phyloP scores from a whole-genome alignment of 768 basidiomycete genomes.

The Naematelia encephala region DNA sequence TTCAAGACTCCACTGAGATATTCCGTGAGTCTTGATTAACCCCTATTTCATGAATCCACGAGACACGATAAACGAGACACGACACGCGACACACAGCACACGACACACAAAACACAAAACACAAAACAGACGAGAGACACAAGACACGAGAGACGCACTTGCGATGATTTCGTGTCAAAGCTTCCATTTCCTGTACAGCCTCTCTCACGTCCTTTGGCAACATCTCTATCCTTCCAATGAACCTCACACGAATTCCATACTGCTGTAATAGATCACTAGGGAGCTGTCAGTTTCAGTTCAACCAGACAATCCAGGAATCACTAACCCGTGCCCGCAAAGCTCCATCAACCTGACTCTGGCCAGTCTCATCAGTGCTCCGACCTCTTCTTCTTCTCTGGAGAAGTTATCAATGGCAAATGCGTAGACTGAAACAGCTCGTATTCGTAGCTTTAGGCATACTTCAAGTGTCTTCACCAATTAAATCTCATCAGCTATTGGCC shows the following conservation, averaged over 20 bases:
- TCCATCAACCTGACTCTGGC: slow-evolving; percentile 74
- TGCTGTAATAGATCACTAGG: slow-evolving; percentile 77
- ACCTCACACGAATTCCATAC: slow-evolving; percentile 78
- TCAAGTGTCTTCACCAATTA: slow-evolving; percentile 67
- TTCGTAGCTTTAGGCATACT: slow-evolving; percentile 72
- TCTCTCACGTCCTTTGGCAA: slow-evolving; percentile 71
- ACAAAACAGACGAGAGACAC: neutral
- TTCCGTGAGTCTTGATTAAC: too few species aligned
- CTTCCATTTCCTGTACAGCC: slow-evolving; percentile 69
- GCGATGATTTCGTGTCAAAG: slow-evolving; percentile 68
- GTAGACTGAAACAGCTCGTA: slow-evolving; percentile 86
- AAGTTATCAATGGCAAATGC: slow-evolving; percentile 99
- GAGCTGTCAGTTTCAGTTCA: too few species aligned
- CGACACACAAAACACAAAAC: neutral
- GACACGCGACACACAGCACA: neutral
- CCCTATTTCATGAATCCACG: too few species aligned
- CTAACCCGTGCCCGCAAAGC: slow-evolving; percentile 75
- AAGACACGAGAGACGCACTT: slow-evolving; percentile 56
- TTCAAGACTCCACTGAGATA: slow-evolving; percentile 76
- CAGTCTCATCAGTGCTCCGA: slow-evolving; percentile 80
- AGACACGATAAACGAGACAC: too few species aligned
- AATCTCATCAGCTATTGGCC: neutral
- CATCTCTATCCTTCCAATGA: slow-evolving; percentile 71
- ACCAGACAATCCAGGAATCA: too few species aligned
- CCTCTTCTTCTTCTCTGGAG: slow-evolving; percentile 77